phyloP scores from a whole-genome alignment of 148 eudicot genomes.

The Camellia japonica region DNA sequence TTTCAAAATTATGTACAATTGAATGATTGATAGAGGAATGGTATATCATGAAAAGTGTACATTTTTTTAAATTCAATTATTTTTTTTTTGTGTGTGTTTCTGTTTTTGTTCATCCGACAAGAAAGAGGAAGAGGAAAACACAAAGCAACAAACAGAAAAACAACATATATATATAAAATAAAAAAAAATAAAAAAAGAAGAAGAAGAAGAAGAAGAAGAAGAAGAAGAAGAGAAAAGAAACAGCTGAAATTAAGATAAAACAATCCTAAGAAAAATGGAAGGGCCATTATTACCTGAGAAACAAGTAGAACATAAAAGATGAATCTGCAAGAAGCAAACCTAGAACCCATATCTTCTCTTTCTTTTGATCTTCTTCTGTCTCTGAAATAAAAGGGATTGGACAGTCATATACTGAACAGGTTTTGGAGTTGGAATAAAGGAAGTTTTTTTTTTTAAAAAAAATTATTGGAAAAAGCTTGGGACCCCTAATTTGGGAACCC shows the following conservation, averaged over 20 bases:
- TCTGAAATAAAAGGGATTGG: neutral
- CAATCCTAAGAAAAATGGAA: neutral
- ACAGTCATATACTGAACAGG: neutral
- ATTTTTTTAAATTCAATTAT: neutral
- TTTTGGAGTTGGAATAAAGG: neutral
- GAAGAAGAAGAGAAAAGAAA: neutral
- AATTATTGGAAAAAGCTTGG: neutral
- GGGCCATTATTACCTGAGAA: conserved; percentile 20
- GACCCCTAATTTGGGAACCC: no score
- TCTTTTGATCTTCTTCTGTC: neutral
- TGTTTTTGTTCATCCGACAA: neutral
- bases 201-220: neutral
- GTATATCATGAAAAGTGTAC: neutral
- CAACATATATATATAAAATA: neutral
- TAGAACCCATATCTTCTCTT: conserved; percentile 13
- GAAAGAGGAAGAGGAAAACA: neutral
- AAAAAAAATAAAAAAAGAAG: neutral
- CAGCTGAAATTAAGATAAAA: neutral
- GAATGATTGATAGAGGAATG: neutral
- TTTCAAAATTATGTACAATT: no score
- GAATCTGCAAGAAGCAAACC: conserved; percentile 9
- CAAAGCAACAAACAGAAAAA: neutral
- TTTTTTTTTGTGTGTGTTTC: neutral
- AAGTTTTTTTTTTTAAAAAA: neutral
- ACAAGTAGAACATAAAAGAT: conserved; percentile 17